Base-by-base conservation (phyloP, 2,329 filamentous ascomycete genomes). In the Aspergillus ruber region DNA sequence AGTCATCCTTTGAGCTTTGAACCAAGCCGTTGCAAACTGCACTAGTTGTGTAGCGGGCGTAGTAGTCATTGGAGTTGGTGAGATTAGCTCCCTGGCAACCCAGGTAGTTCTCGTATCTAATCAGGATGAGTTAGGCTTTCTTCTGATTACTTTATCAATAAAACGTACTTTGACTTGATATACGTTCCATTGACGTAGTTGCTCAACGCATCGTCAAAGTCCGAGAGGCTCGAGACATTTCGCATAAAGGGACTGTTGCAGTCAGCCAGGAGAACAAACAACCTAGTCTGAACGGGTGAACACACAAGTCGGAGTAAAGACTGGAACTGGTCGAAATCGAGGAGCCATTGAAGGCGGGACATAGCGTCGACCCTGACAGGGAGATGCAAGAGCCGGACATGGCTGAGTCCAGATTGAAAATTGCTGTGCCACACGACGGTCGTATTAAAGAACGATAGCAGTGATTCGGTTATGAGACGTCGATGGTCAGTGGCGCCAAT, bases 11-110 rank as follows among this genome's bases (percentile, higher is more conserved):
- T 4, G 93, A 97, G 64, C 89, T 90, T 69, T 98, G 93, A 44
- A 98, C 81, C 63, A 98, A 86, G 55, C 88, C 80, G 75, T 94
- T 97, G 78, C 93, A 98, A 55, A 98, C 79, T 54, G 94, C 85
- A 51, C 87, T 93, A 42, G 83, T 93, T 4, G 91, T 95, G 71
- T 91, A 98, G 59, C 93, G 85, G 43, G 93, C 91, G 70, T 98
- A 98, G 61, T 90, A 81, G 60, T 86, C 79, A 56, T 82, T 85
- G 3, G 89, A 85, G 65, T 95, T 87, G 47, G 81, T 82, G 48
- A 90, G 78, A 61, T 93, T 82, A 59, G 96, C 76, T 52, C 80
- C 79, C 42, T 80, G 77, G 66, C 93, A 98, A 47, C 91, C 91
- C 54, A 98, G 80, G 42, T 89, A 75, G 45, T 79, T 76, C 66